These are phyloP conservation scores for Aspergillus cejpii DNA, from an alignment of 2,329 filamentous ascomycete genomes.

Conservation along the genomic window DNA sequence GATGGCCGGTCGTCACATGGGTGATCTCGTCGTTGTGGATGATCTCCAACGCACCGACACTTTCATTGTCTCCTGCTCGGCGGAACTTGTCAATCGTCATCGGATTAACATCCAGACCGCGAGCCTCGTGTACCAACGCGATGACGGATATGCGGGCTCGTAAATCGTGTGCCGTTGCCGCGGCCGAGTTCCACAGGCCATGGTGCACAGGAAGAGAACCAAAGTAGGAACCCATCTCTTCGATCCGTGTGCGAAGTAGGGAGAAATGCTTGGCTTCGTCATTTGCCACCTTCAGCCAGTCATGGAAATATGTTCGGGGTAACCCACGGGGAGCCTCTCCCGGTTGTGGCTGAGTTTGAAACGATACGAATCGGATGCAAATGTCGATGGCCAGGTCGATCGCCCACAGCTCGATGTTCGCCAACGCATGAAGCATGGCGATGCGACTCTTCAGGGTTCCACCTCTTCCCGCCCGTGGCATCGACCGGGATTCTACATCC, in stretches of 20 bases:
- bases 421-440: constrained; percentile 44
- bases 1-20: constrained; percentile 45
- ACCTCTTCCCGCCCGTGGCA: constrained; percentile 40
- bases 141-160: constrained; percentile 44
- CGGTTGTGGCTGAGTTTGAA: constrained; percentile 30
- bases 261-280: constrained; percentile 47
- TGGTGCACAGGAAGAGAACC: constrained; percentile 44
- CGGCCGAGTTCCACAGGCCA: constrained; percentile 43
- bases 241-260: constrained; percentile 40
- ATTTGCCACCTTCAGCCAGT: constrained; percentile 46
- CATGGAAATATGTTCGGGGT: constrained; percentile 43
- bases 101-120: constrained; percentile 44
- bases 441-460: constrained; percentile 42
- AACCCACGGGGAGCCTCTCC: constrained; percentile 22
- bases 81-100: constrained; percentile 46
- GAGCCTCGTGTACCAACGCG: constrained; percentile 45
- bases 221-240: constrained; percentile 43
- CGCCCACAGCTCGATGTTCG: constrained; percentile 46
- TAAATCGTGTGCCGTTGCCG: constrained; percentile 40
- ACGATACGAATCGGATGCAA: constrained; percentile 43
- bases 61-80: constrained; percentile 37
- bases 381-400: constrained; percentile 46
- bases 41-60: constrained; percentile 38
- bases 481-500: constrained; percentile 36
- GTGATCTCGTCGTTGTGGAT: constrained; percentile 48